These are phyloP conservation scores for Trametes elegans DNA, from an alignment of 768 basidiomycete genomes.

Conservation along the genomic window DNA sequence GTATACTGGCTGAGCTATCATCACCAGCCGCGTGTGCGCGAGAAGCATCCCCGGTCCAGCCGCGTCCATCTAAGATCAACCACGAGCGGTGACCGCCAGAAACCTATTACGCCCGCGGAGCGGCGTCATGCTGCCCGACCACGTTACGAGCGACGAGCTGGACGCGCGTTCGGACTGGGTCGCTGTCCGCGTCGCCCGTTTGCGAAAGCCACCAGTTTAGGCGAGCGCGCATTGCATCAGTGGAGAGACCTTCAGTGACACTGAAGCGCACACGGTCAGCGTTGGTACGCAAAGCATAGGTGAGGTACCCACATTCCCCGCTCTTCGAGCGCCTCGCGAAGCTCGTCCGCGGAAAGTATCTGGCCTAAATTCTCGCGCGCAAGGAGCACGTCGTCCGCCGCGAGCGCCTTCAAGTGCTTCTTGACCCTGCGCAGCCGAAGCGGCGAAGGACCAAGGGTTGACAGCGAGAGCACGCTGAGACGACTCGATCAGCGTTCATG, in stretches of 20 bases:
- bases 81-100: not conserved
- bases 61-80: not conserved
- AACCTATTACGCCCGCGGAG: not conserved
- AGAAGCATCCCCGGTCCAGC: not conserved
- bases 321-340: slow-evolving; percentile 67
- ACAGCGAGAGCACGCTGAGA: slow-evolving; percentile 36
- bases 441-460: slow-evolving; percentile 37
- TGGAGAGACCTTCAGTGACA: slow-evolving; percentile 38
- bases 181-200: slow-evolving; percentile 34
- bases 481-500: slow-evolving; percentile 18
- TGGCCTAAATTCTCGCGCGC: slow-evolving; percentile 44
- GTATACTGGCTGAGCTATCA: not conserved
- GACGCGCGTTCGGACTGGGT: slow-evolving; percentile 48
- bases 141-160: slow-evolving; percentile 44
- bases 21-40: not conserved
- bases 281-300: not conserved
- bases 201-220: slow-evolving; percentile 62
- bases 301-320: slow-evolving; percentile 66
- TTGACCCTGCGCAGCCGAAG: slow-evolving; percentile 36
- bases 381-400: slow-evolving; percentile 64
- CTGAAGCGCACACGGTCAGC: slow-evolving; percentile 21
- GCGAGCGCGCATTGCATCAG: slow-evolving; percentile 46
- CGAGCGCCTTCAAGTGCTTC: slow-evolving; percentile 39
- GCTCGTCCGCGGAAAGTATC: slow-evolving; percentile 49
- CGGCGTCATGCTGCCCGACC: slow-evolving; percentile 17